Evolutionary conservation across 2,329 filamentous ascomycete genomes (phyloP).

Genomic region (Neonectria neomacrospora): DNA sequence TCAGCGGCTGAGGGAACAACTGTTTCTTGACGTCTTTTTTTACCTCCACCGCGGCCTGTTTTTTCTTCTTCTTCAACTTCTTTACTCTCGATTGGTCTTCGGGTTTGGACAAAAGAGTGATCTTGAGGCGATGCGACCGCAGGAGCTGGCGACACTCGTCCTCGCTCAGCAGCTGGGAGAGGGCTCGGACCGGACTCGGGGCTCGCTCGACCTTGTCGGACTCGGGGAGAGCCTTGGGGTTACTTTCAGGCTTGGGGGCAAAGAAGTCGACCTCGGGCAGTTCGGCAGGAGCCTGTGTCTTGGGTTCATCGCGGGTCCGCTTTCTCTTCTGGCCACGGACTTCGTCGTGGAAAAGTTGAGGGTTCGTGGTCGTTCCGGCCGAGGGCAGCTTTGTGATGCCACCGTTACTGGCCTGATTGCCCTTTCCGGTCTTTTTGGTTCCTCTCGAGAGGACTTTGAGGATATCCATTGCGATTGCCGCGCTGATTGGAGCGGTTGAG

Average conservation of each 20-base stretch:
- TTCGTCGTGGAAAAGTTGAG: slow-evolving; percentile 75
- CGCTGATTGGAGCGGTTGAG: slow-evolving; percentile 18
- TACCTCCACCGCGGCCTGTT: slow-evolving; percentile 58
- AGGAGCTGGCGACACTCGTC: slow-evolving; percentile 80
- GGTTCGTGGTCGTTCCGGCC: slow-evolving; percentile 70
- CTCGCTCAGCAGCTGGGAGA: slow-evolving; percentile 63
- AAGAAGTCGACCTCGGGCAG: slow-evolving; percentile 69
- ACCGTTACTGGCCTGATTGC: slow-evolving; percentile 43
- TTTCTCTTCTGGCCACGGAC: slow-evolving; percentile 67
- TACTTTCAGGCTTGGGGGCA: slow-evolving; percentile 56
- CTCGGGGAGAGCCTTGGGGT: slow-evolving; percentile 47
- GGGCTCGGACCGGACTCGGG: slow-evolving; percentile 43
- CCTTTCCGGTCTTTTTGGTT: slow-evolving; percentile 65
- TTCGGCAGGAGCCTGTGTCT: slow-evolving; percentile 43
- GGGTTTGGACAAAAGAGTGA: slow-evolving; percentile 75
- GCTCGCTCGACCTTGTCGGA: slow-evolving; percentile 38
- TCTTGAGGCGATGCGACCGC: slow-evolving; percentile 84
- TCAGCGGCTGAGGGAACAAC: slow-evolving; percentile 83
- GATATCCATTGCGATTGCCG: slow-evolving; percentile 66
- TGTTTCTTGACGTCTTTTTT: slow-evolving; percentile 67
- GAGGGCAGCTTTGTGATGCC: slow-evolving; percentile 67
- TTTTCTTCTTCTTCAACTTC: slow-evolving; percentile 67
- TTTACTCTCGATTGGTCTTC: slow-evolving; percentile 58
- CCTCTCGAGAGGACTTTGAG: slow-evolving; percentile 78
- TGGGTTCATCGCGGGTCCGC: slow-evolving; percentile 55